Percentiles rank a stretch among this genome's conserved stretches.
Conservation (phyloP, 345 rosid species). For the Ailanthus altissimus region DNA sequence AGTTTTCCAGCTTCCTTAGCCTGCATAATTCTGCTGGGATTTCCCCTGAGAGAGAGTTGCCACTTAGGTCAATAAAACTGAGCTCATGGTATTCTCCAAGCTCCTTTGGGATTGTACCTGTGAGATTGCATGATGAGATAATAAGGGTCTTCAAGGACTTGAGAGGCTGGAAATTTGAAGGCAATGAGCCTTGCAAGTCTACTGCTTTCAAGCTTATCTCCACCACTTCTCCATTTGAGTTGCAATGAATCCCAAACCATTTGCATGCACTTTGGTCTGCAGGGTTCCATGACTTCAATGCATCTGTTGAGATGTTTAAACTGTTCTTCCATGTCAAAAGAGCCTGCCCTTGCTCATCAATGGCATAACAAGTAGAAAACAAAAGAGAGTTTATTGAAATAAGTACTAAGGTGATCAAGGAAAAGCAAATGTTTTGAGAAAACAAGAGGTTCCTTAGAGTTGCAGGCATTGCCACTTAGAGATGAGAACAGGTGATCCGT, state of each 20-base stretch:
- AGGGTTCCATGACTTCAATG: slow-evolving; percentile 59
- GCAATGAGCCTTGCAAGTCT: slow-evolving; percentile 70
- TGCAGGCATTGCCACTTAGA: slow-evolving; percentile 58
- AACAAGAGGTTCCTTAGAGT: slow-evolving; percentile 46
- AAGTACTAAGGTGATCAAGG: slow-evolving; percentile 39
- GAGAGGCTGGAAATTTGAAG: slow-evolving; percentile 56
- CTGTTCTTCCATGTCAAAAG: slow-evolving; percentile 78
- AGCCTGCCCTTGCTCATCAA: slow-evolving; percentile 70
- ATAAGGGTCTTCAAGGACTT: slow-evolving; percentile 55
- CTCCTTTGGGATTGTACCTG: slow-evolving; percentile 67
- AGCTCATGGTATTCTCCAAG: slow-evolving; percentile 64
- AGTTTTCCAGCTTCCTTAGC: slow-evolving; percentile 55
- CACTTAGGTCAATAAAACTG: slow-evolving; percentile 60
- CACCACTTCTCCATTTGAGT: slow-evolving; percentile 51
- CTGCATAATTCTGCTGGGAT: slow-evolving; percentile 70
- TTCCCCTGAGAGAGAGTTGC: slow-evolving; percentile 69
- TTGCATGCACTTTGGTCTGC: slow-evolving; percentile 58
- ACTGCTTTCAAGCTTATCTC: slow-evolving; percentile 55
- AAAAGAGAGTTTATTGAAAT: slow-evolving; percentile 39
- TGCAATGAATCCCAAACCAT: slow-evolving; percentile 82
- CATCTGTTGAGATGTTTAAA: slow-evolving; percentile 53
- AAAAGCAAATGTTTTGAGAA: slow-evolving; percentile 40
- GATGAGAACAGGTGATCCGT: slow-evolving; percentile 42
- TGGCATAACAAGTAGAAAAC: slow-evolving; percentile 50
- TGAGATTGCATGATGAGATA: slow-evolving; percentile 72